Evolutionary conservation across 169 alveolate genomes (phyloP).

Genomic region (Plasmodium billcollinsi): DNA sequence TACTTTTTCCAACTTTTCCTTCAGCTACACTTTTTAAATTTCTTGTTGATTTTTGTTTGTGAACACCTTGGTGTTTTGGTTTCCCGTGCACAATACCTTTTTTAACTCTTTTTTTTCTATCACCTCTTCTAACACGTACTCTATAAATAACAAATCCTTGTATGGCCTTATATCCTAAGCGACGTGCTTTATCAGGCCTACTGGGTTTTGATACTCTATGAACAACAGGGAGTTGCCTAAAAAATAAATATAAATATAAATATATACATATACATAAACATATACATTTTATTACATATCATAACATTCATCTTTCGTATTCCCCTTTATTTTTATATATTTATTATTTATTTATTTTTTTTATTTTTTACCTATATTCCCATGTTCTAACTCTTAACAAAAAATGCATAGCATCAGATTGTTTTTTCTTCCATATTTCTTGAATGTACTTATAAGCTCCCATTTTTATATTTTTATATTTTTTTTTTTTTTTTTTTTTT

Average conservation of each 20-base stretch:
- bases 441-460: slow-evolving; percentile 94
- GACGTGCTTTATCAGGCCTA: slow-evolving; percentile 98
- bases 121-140: slow-evolving; percentile 99
- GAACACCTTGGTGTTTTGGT: slow-evolving; percentile 98
- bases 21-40: slow-evolving; percentile 98
- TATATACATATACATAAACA: neutral
- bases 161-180: slow-evolving; percentile 99
- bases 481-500: too few species aligned
- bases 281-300: neutral
- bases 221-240: slow-evolving; percentile 97
- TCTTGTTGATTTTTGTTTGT: slow-evolving; percentile 96
- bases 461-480: slow-evolving; percentile 84
- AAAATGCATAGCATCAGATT: slow-evolving; percentile 99
- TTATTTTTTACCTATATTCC: slow-evolving; percentile 93
- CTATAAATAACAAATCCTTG: slow-evolving; percentile 99
- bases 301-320: neutral
- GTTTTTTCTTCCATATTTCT: slow-evolving; percentile 99
- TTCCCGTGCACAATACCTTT: slow-evolving; percentile 99
- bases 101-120: slow-evolving; percentile 98
- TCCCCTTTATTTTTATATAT: neutral
- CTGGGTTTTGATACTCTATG: slow-evolving; percentile 96
- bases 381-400: slow-evolving; percentile 98
- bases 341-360: neutral
- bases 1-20: slow-evolving; percentile 97
- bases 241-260: neutral